A percentile compares a stretch with the other conserved stretches of the same genome.
phyloP scores from a whole-genome alignment of 2,329 filamentous ascomycete species.

The Aplosporella prunicola region DNA sequence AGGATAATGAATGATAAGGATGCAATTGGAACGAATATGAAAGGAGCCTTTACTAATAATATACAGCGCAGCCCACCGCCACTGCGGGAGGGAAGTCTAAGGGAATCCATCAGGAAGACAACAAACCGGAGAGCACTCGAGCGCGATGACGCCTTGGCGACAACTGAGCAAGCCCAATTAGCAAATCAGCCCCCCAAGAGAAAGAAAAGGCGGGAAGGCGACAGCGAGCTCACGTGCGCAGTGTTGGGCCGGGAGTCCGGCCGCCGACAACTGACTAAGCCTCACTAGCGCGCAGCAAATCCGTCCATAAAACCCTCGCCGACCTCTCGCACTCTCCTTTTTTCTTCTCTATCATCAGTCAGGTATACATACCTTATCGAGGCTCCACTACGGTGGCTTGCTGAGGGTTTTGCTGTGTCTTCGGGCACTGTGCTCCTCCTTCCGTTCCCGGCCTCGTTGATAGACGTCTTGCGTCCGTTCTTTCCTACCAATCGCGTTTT shows the following conservation, averaged over 20 bases:
- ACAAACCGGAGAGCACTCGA: too few species aligned
- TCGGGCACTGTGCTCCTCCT: too few species aligned
- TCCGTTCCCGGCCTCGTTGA: conserved; percentile 37
- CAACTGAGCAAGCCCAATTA: too few species aligned
- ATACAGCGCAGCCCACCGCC: too few species aligned
- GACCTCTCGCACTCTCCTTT: conserved; percentile 17
- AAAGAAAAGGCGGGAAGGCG: not conserved
- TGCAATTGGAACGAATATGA: too few species aligned
- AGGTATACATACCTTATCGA: conserved; percentile 27
- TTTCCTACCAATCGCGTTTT: conserved; percentile 29
- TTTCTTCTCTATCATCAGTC: conserved; percentile 27
- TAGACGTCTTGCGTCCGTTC: conserved; percentile 24
- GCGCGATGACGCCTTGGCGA: too few species aligned
- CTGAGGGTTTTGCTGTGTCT: conserved; percentile 31
- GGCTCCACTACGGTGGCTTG: conserved; percentile 33
- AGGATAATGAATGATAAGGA: too few species aligned
- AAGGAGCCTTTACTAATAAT: too few species aligned
- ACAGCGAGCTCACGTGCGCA: conserved; percentile 1
- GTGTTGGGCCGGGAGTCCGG: not conserved
- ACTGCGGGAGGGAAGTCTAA: too few species aligned
- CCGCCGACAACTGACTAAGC: not conserved
- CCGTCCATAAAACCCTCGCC: conserved; percentile 16
- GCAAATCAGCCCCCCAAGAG: too few species aligned
- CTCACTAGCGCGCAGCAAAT: not conserved
- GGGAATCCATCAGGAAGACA: too few species aligned